These are phyloP conservation scores for Chionographis japonica DNA, from an alignment of 106 monocot genomes.

Conservation along the genomic window DNA sequence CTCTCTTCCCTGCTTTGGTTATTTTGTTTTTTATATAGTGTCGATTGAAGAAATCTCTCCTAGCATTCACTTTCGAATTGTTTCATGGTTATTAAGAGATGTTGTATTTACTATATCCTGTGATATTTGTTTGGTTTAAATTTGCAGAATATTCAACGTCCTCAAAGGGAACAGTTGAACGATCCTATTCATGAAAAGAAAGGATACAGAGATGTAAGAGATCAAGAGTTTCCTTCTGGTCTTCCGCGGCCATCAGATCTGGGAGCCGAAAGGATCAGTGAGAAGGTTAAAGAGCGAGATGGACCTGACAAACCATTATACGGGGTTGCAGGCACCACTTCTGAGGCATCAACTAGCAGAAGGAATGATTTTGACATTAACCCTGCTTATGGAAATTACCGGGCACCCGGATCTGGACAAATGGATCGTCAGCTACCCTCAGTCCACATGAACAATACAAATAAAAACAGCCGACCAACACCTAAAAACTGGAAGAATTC, in stretches of 20 bases:
- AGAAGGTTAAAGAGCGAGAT: slow-evolving; percentile 23
- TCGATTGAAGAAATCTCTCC: no score
- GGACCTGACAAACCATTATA: slow-evolving; percentile 29
- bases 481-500: slow-evolving; percentile 85
- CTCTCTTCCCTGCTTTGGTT: slow-evolving; percentile 5
- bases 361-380: slow-evolving; percentile 34
- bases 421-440: slow-evolving; percentile 13
- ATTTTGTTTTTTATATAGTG: neutral
- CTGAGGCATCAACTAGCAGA: slow-evolving; percentile 8
- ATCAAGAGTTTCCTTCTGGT: slow-evolving; percentile 23
- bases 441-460: slow-evolving; percentile 5
- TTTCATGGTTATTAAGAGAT: no score
- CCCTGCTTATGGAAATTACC: slow-evolving; percentile 13
- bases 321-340: slow-evolving; percentile 7
- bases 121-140: neutral
- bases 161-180: slow-evolving; percentile 22
- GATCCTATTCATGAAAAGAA: slow-evolving; percentile 35
- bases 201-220: slow-evolving; percentile 30
- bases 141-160: slow-evolving; percentile 36
- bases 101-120: neutral
- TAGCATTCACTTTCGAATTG: no score
- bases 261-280: slow-evolving; percentile 17
- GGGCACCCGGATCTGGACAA: slow-evolving; percentile 15
- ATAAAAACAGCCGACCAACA: slow-evolving; percentile 13
- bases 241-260: slow-evolving; percentile 14